Conservation (phyloP, 2,329 filamentous ascomycete genomes). For the Arthrobotrys sphaeroides region DNA sequence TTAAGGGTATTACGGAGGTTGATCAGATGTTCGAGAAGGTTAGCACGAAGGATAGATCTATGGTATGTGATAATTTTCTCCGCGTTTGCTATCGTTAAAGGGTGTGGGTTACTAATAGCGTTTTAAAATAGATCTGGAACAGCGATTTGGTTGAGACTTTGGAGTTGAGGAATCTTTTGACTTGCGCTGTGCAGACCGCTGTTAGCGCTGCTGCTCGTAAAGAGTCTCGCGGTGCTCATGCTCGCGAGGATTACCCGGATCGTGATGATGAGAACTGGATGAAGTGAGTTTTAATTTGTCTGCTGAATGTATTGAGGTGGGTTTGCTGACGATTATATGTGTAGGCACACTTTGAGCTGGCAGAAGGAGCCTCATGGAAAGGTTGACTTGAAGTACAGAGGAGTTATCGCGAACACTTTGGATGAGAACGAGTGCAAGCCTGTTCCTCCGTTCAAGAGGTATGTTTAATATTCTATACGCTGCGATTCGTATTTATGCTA, state of each 20-base stretch:
- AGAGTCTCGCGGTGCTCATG: slow-evolving; percentile 96
- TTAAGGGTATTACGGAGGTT: slow-evolving; percentile 84
- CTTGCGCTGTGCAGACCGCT: slow-evolving; percentile 92
- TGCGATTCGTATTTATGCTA: neutral
- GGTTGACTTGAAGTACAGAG: slow-evolving; percentile 85
- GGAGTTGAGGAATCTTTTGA: slow-evolving; percentile 92
- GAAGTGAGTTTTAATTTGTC: slow-evolving; percentile 60
- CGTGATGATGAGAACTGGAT: slow-evolving; percentile 97
- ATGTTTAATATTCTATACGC: slow-evolving; percentile 59
- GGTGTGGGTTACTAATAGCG: neutral
- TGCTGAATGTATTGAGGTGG: neutral
- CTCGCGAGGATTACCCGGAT: slow-evolving; percentile 94
- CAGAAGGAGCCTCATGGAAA: slow-evolving; percentile 91
- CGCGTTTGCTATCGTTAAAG: neutral
- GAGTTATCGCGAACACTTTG: slow-evolving; percentile 81
- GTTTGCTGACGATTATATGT: slow-evolving; percentile 33
- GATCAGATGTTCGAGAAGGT: slow-evolving; percentile 82
- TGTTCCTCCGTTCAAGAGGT: slow-evolving; percentile 95
- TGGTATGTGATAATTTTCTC: slow-evolving; percentile 65
- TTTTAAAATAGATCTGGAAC: slow-evolving; percentile 79
- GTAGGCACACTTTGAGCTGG: slow-evolving; percentile 94
- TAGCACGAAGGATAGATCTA: slow-evolving; percentile 96
- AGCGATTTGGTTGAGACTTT: slow-evolving; percentile 95
- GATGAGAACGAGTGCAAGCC: slow-evolving; percentile 96
- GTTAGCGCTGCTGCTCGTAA: slow-evolving; percentile 89